Evolutionary conservation across 2,329 filamentous ascomycete species (phyloP).

Genomic region (Teratosphaeria epicoccoides): DNA sequence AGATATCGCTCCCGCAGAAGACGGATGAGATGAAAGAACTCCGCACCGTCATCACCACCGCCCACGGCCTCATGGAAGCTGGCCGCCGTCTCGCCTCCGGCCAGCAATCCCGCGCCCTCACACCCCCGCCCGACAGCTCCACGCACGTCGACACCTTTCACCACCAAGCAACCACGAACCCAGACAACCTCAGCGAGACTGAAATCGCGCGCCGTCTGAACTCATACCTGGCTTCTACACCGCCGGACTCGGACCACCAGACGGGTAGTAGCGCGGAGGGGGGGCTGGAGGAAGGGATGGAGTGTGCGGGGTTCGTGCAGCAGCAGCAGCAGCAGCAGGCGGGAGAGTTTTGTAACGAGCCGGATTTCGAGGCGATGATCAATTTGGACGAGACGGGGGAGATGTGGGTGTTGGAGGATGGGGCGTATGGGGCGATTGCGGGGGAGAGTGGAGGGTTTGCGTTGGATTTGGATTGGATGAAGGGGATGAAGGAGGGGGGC

Average conservation of each 20-base stretch:
- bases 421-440: slow-evolving; percentile 24
- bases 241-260: slow-evolving; percentile 31
- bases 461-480: slow-evolving; percentile 28
- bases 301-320: not conserved
- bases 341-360: slow-evolving; percentile 24
- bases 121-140: slow-evolving; percentile 21
- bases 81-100: slow-evolving; percentile 27
- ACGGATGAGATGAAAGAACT: slow-evolving; percentile 22
- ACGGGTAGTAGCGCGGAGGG: slow-evolving; percentile 1
- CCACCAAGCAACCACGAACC: not conserved
- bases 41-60: slow-evolving; percentile 28
- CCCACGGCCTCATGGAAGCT: slow-evolving; percentile 38
- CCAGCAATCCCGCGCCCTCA: slow-evolving; percentile 16
- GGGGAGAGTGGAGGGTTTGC: slow-evolving; percentile 23
- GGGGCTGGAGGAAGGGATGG: not conserved
- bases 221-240: slow-evolving; percentile 41
- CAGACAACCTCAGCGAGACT: slow-evolving; percentile 29
- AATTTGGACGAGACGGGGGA: slow-evolving; percentile 28
- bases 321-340: not conserved
- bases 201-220: slow-evolving; percentile 38
- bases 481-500: slow-evolving; percentile 20
- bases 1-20: slow-evolving; percentile 54
- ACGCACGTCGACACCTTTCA: not conserved
- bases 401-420: slow-evolving; percentile 24
- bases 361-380: slow-evolving; percentile 28